A percentile compares a stretch with the other conserved stretches of the same genome.
Evolutionary conservation across 208 protist species (phyloP).

Genomic region (Porcisia deanei): DNA sequence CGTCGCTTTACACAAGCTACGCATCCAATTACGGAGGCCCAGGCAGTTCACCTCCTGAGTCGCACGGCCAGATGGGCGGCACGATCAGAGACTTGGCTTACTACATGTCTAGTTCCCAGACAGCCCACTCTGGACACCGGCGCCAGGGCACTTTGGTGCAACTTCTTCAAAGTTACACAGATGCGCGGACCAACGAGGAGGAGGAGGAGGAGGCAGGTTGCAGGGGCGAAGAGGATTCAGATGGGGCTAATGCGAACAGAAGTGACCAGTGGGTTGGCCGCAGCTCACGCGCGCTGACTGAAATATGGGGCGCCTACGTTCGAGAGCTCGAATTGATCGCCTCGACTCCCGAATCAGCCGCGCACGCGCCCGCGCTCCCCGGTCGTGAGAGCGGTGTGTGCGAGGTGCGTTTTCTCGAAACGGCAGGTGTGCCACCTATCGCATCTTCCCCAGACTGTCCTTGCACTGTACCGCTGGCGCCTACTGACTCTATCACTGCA

Average conservation of each 20-base stretch:
- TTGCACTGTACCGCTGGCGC: background rate
- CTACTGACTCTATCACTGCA: background rate
- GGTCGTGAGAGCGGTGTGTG: constrained; percentile 15
- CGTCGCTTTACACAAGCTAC: constrained; percentile 25
- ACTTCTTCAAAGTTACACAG: constrained; percentile 28
- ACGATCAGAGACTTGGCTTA: constrained; percentile 16
- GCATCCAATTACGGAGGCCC: background rate
- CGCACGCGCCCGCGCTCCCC: background rate
- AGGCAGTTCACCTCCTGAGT: background rate
- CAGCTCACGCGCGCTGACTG: constrained; percentile 10
- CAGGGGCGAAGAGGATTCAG: background rate
- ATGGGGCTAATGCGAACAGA: background rate
- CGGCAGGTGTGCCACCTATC: background rate
- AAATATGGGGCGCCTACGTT: constrained; percentile 20
- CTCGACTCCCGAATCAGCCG: background rate
- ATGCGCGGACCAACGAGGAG: background rate
- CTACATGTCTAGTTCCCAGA: constrained; percentile 10
- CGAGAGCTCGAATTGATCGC: constrained; percentile 5
- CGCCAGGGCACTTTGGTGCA: constrained; percentile 17
- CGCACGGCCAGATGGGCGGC: background rate
- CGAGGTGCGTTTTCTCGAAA: constrained; percentile 18
- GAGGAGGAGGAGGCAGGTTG: background rate
- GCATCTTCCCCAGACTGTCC: background rate
- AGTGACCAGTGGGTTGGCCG: background rate
- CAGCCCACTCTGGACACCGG: background rate